Evolutionary conservation across 768 basidiomycete genomes (phyloP), one percentile per base, ranked within the genome.

Genomic region (Floccularia luteovirens): DNA sequence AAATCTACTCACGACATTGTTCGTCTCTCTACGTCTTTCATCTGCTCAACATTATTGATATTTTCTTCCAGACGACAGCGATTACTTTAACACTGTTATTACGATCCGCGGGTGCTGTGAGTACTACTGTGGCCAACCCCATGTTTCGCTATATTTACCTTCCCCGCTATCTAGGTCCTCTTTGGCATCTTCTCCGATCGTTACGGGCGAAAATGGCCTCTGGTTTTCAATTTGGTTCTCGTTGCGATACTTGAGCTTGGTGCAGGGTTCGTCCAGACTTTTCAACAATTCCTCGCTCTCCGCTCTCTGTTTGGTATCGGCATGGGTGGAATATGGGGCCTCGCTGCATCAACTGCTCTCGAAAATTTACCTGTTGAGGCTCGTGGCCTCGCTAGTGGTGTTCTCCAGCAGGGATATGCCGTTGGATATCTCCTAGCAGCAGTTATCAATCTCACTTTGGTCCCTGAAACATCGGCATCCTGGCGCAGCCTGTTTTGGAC

Each of bases 81-180:
- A 92, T 98, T 54, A 96, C 93, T 4, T 70, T 96, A 36, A 96
- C 93, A 0, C 70, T 98, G 1, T 75, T 98, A n/a, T 85, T 97
- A 69, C 78, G 93, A 43, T 84, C 87, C 3, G 64, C 74, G 37
- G 86, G 85, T 24, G 84, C 86, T 30, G 82, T 69, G 52, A 7
- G 56, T 71, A 17, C 16, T 7, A 14, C 48, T 31, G 43, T 37
- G 10, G 14, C 40, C 19, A 14, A 27, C 13, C 16, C 30, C 4
- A 36, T 16, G 20, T 23, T 10, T 11, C 25, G 30, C 7, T 14
- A 14, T 14, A 39, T 35, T 27, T 16, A 38, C 34, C 36, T 22
- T 39, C 24, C 17, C 16, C n/a, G n/a, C 14, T 11, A 12, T 6
- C 22, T 43, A 70, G 68, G 49, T 90, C 36, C 63, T 91, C 48